A percentile compares a stretch with the other conserved stretches of the same genome.
Conservation (phyloP, 2,329 filamentous ascomycete genomes). For the Cladosporium sp. region DNA sequence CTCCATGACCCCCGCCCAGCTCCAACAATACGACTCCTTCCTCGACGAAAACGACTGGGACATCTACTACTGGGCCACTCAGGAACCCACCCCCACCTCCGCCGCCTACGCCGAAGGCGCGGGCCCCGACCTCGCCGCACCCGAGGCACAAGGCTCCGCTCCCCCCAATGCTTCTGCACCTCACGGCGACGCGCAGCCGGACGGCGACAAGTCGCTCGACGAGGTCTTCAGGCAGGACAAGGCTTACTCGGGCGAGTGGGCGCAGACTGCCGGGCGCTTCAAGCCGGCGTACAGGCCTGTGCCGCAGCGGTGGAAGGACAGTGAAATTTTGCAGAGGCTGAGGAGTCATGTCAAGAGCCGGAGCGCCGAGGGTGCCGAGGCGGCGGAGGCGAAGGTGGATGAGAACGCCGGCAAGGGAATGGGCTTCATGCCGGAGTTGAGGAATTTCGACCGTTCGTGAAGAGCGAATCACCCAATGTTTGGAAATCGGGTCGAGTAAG, state of each 20-base stretch:
- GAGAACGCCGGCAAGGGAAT: conserved; percentile 37
- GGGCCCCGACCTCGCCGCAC: conserved; percentile 39
- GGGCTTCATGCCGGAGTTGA: conserved; percentile 49
- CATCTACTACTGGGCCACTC: conserved; percentile 99
- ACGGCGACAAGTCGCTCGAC: conserved; percentile 19
- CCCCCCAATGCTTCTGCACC: conserved; percentile 31
- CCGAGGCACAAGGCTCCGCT: conserved; percentile 41
- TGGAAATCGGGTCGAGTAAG: no score
- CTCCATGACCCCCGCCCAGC: conserved; percentile 66
- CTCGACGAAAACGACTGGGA: conserved; percentile 99
- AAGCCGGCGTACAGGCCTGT: conserved; percentile 91
- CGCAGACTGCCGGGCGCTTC: conserved; percentile 91
- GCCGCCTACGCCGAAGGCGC: conserved; percentile 52
- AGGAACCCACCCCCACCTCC: conserved; percentile 62
- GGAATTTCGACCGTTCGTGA: conserved; percentile 38
- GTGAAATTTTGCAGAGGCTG: conserved; percentile 71
- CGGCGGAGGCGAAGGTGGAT: conserved; percentile 30
- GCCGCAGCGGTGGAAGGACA: conserved; percentile 76
- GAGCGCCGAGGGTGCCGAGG: conserved; percentile 51
- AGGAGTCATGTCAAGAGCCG: conserved; percentile 72
- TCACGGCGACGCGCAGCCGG: conserved; percentile 39
- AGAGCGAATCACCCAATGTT: no score
- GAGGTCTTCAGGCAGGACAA: conserved; percentile 46
- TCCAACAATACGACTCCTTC: conserved; percentile 83
- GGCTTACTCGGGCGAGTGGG: conserved; percentile 75